Base-by-base conservation (phyloP, 495 filamentous ascomycete species). In the Aspergillus olivimuriae region DNA sequence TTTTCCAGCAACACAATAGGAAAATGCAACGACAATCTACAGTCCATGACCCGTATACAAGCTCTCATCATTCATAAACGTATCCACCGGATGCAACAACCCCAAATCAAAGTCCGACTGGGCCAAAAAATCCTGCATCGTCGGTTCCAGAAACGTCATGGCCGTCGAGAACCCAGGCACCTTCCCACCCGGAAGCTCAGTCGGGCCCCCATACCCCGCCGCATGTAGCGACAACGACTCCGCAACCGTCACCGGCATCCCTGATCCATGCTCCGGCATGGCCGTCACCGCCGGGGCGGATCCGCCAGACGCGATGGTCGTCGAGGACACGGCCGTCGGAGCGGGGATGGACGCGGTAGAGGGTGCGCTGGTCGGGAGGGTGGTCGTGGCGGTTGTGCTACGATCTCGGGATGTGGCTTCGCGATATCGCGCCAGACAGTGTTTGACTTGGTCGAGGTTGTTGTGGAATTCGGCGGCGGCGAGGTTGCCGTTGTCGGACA, bases 111-210 rank as follows among this genome's bases (percentile, higher is more conserved):
- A 59, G 54, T 70, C 62, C 15, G 63, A 66, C 56, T 70, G 67
- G 21, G 67, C 67, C 1, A 70, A 49, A 19, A 70, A 70, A 31
- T 69, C 62, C 47, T 70, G 65, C 67, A 70, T 70, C 4, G 65
- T 70, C 26, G 67, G 67, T 40, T 70, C 65, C 40, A 70, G 41
- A 32, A 70, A 70, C 16, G 67, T 57, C 67, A 70, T 70, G 24
- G 63, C 65, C 0, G 67, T 69, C 22, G 65, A 69, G 41, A 68
- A 68, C 31, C 66, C 66, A 14, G 43, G 47, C 1, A 50, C 35
- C 17, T 34, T 15, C 19, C 20, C 5, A 21, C 26, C 32, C 2
- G 56, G 47, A n/a, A n/a, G n/a, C n/a, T n/a, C n/a, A n/a, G n/a
- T n/a, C n/a, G n/a, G n/a, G n/a, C n/a, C n/a, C n/a, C n/a, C n/a